Percentiles rank a stretch among this genome's conserved stretches.
Evolutionary conservation across 2,329 filamentous ascomycete species (phyloP).

Genomic region (Trichoderma koningiopsis): DNA sequence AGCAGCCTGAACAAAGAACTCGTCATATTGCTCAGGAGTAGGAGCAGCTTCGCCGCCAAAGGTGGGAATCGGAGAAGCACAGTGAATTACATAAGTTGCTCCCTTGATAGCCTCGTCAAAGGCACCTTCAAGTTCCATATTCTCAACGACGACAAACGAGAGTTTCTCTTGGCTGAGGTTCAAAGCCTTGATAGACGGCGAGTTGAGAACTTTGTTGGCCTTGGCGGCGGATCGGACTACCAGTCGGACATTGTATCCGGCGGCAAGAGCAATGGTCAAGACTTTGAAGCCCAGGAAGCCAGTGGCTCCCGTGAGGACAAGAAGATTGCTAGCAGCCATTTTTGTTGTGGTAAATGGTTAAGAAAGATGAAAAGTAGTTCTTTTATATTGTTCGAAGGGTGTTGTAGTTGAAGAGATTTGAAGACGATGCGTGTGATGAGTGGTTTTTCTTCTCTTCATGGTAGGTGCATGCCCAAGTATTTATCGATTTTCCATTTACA

Average conservation of each 20-base stretch:
- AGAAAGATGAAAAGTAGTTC: neutral
- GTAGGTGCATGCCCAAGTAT: neutral
- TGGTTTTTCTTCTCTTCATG: neutral
- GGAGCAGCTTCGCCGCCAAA: neutral
- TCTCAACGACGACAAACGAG: neutral
- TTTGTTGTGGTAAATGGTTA: neutral
- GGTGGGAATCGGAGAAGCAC: neutral
- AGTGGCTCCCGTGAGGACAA: neutral
- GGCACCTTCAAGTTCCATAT: neutral
- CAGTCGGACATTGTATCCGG: neutral
- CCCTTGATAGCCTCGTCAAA: neutral
- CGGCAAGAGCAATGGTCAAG: neutral
- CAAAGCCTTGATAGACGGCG: neutral
- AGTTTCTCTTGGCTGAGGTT: neutral
- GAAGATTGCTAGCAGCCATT: neutral
- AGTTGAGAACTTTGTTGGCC: neutral
- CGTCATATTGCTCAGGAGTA: neutral
- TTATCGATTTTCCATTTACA: neutral
- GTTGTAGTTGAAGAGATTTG: neutral
- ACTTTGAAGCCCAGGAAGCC: neutral
- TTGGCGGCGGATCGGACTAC: neutral
- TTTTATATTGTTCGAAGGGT: neutral
- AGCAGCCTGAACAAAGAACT: neutral
- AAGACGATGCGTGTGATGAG: neutral
- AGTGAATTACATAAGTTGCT: neutral